Base-by-base conservation (phyloP, 2,329 filamentous ascomycete genomes). In the Aspergillus sp. region DNA sequence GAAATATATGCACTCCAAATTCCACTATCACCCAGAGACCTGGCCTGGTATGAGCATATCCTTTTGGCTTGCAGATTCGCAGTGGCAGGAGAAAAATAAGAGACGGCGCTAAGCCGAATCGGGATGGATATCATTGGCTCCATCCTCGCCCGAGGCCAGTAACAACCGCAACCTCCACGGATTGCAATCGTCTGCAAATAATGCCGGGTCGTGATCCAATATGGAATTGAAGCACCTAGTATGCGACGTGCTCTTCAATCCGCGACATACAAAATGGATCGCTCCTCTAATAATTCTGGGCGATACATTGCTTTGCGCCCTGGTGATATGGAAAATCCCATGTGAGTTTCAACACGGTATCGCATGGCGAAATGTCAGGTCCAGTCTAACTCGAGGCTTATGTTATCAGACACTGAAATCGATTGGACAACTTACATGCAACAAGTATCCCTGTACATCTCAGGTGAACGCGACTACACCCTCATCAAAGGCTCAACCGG, bases 381-480 rank as follows among this genome's bases (percentile, higher is more conserved):
- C 33, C 10, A 42, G 8, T 28, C n/a, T 29, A 39, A 27, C 34
- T 33, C 45, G 45, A 51, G 42, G 51, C 54, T 40, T 19, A 19
- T 19, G 19, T 42, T 39, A 39, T 32, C 56, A 87, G 93, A 98
- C 65, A 98, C 93, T 39, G 93, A 98, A 68, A 98, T 98, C 61
- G 93, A 98, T 70, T 98, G 91, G 91, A 79, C 78, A 49, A 88
- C 93, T 0, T 98, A 98, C 68, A 97, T 98, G 90, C 79, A 96
- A 65, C 93, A 98, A 62, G 77, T 97, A 40, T 71, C 78, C 36
- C 82, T 90, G 57, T 93, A 85, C 61, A 72, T 90, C 41, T 76
- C 80, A 12, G 93, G 93, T 60, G 90, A 97, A 73, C 82, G 86
- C 63, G 85, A 96, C 68, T 98, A 98, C 67, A 81, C 80, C 50